Conservation (phyloP, 2,329 filamentous ascomycete species). For the Pyrenophora tritici-repentis region DNA sequence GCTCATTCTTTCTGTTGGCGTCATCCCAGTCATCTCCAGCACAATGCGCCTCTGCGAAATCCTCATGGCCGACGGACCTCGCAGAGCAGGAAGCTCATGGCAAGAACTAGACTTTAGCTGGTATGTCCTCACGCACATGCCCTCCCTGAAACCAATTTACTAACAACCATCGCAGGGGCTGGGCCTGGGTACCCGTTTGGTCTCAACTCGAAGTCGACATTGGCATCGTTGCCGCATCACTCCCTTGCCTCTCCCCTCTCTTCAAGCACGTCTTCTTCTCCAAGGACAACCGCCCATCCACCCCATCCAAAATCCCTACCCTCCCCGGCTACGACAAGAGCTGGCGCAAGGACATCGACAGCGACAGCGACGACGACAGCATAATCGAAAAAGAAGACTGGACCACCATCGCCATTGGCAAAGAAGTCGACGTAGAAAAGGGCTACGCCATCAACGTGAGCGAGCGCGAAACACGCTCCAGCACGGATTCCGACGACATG, state of each 20-base stretch:
- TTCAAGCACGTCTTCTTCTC: conserved; percentile 21
- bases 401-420: background rate
- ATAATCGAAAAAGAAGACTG: background rate
- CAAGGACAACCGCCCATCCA: conserved; percentile 3
- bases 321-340: conserved; percentile 22
- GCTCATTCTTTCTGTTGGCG: conserved; percentile 34
- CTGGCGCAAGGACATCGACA: conserved; percentile 9
- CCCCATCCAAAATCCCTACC: conserved; percentile 20
- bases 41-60: conserved; percentile 36
- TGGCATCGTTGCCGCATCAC: conserved; percentile 34
- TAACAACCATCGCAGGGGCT: conserved; percentile 5
- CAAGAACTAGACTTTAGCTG: conserved; percentile 32
- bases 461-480: too few relatives aligned
- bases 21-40: conserved; percentile 34
- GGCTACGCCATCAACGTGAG: background rate
- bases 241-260: conserved; percentile 33
- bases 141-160: too few relatives aligned
- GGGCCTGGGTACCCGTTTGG: conserved; percentile 38
- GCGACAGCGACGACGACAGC: conserved; percentile 1
- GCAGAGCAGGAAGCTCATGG: conserved; percentile 17
- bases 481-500: background rate
- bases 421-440: conserved; percentile 7
- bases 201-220: conserved; percentile 40
- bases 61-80: conserved; percentile 20
- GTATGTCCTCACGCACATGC: conserved; percentile 8